phyloP scores from a whole-genome alignment of 1,284 basidiomycete species.

The Schizophyllum amplum region DNA sequence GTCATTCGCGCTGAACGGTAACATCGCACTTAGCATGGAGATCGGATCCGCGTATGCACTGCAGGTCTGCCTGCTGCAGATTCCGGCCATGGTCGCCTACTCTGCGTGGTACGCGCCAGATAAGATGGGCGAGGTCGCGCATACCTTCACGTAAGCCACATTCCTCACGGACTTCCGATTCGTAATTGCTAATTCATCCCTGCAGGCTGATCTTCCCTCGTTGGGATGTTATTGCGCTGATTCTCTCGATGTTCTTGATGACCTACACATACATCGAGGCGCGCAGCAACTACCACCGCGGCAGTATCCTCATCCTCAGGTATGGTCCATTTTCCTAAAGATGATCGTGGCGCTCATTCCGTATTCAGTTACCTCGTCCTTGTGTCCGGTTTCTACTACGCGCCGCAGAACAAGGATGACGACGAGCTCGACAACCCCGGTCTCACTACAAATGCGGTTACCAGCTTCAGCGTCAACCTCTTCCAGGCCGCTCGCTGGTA shows the following conservation, averaged over 20 bases:
- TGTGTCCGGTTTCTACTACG: conserved; percentile 73
- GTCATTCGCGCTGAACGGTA: conserved; percentile 96
- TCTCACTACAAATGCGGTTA: background rate
- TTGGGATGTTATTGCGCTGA: conserved; percentile 96
- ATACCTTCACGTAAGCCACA: conserved; percentile 77
- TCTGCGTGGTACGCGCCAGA: conserved; percentile 87
- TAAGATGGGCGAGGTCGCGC: conserved; percentile 74
- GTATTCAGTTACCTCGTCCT: conserved; percentile 67
- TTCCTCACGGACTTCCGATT: background rate
- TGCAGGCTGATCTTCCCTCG: conserved; percentile 91
- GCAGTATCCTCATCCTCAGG: conserved; percentile 88
- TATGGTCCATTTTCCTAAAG: conserved; percentile 22
- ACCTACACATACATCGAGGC: conserved; percentile 99
- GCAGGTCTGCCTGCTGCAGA: conserved; percentile 96
- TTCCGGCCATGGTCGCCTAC: conserved; percentile 98
- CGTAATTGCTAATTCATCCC: background rate
- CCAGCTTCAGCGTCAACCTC: conserved; percentile 6
- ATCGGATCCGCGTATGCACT: conserved; percentile 98
- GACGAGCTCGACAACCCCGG: conserved; percentile 3
- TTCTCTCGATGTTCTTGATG: conserved; percentile 91
- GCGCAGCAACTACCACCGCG: conserved; percentile 93
- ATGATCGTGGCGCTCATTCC: background rate
- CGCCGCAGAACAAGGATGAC: conserved; percentile 36
- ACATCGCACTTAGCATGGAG: conserved; percentile 98
- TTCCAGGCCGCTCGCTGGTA: conserved; percentile 30